Evolutionary conservation across 805 yeast genomes (phyloP), one percentile per base, ranked within the genome.

Genomic region (Starmera amethionina): DNA sequence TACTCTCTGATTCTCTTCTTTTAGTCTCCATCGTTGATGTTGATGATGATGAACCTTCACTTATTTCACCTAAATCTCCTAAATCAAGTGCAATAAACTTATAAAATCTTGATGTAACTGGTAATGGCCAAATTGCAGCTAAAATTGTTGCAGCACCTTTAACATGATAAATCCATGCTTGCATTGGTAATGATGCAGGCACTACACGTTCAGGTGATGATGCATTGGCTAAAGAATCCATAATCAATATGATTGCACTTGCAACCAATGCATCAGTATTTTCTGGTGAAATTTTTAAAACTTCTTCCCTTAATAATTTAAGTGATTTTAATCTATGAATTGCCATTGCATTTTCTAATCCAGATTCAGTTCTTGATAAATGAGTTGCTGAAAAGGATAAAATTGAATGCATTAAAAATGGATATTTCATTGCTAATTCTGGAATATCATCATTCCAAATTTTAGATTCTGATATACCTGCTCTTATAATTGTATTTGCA

Each of bases 151-250:
- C 96, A 0, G 97, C 96, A 29, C 97, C 97, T 51, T 93, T 84
- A 11, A 90, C 96, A 54, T 90, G 97, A 67, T 86, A 93, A 42
- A 90, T 79, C 97, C 97, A 90, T 0, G 97, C 95, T 4, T 93
- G 79, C 3, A 97, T 89, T 1, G 96, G 95, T 42, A 88, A 60
- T 3, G 88, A 79, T 7, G 68, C 60, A 13, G 59, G 55, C 4
- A 61, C 55, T 3, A 56, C 42, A 4, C 57, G 41, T 0, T 55
- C 40, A 8, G 63, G 62, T 27, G 58, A 35, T 76, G 95, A 75
- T 0, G 96, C 97, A 60, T 89, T 89, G 4, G 97, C 97, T 47
- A 87, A 65, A 0, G 97, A 85, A 58, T 90, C 97, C 84, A 90
- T 84, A 41, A 88, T 88, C 41, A 90, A 65, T 32, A 90, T 78